These are phyloP conservation scores for Talinum fruticosum DNA, from an alignment of 148 eudicot species.

Conservation along the genomic window DNA sequence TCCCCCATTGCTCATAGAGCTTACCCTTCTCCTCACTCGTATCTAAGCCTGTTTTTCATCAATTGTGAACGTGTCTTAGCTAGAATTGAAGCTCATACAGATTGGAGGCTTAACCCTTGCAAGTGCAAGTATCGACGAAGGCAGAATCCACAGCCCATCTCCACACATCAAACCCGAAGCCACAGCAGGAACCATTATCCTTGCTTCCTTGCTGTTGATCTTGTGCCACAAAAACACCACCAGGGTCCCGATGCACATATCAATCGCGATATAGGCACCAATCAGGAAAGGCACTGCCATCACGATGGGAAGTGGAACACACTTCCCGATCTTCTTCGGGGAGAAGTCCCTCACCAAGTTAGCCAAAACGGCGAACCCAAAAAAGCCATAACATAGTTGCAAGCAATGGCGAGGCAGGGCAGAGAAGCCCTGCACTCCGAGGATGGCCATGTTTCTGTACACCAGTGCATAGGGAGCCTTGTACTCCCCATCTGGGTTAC, in stretches of 20 bases:
- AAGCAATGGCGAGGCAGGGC: slow-evolving; percentile 48
- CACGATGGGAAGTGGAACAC: slow-evolving; percentile 68
- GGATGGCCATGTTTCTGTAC: slow-evolving; percentile 69
- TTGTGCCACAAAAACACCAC: slow-evolving; percentile 52
- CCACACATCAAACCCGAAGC: slow-evolving; percentile 83
- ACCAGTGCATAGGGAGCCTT: slow-evolving; percentile 68
- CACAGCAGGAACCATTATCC: slow-evolving; percentile 58
- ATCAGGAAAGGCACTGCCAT: slow-evolving; percentile 76
- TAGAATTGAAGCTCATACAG: slow-evolving; percentile 39
- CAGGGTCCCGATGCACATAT: slow-evolving; percentile 67
- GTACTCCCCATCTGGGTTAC: slow-evolving; percentile 57
- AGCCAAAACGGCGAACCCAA: slow-evolving; percentile 42
- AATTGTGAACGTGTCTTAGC: too few species aligned
- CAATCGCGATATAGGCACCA: slow-evolving; percentile 67
- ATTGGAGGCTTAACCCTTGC: slow-evolving; percentile 61
- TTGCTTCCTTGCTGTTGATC: slow-evolving; percentile 38
- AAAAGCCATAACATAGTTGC: slow-evolving; percentile 33
- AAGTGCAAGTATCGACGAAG: slow-evolving; percentile 58
- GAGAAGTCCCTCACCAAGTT: slow-evolving; percentile 45
- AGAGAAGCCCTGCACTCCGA: slow-evolving; percentile 66
- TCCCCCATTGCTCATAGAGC: too few species aligned
- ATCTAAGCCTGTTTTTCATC: too few species aligned
- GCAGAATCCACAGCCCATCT: slow-evolving; percentile 72
- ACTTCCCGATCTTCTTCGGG: slow-evolving; percentile 43
- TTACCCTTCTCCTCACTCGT: too few species aligned